Evolutionary conservation across 495 filamentous ascomycete species (phyloP).

Genomic region (Penicillium canescens): DNA sequence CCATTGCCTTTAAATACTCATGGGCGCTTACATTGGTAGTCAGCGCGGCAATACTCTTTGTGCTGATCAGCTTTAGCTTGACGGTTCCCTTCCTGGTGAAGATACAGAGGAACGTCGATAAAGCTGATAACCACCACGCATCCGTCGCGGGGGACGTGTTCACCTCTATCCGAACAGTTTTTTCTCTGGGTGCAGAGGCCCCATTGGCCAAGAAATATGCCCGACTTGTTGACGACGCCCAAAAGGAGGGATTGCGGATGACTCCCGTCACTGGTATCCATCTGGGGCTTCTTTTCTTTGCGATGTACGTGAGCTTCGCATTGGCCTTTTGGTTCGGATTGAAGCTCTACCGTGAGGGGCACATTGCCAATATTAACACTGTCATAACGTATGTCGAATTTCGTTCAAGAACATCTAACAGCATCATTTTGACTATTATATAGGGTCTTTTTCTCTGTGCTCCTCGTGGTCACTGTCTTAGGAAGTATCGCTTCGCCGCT

Average conservation of each 20-base stretch:
- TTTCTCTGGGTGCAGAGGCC: slow-evolving; percentile 51
- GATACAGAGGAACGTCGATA: slow-evolving; percentile 24
- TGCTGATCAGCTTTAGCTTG: slow-evolving; percentile 28
- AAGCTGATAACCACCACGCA: slow-evolving; percentile 34
- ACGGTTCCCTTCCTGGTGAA: slow-evolving; percentile 45
- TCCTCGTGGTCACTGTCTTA: slow-evolving; percentile 29
- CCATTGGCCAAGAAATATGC: slow-evolving; percentile 38
- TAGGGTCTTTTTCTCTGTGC: slow-evolving; percentile 50
- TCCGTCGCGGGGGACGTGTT: slow-evolving; percentile 51
- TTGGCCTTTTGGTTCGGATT: slow-evolving; percentile 56
- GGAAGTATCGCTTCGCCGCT: slow-evolving; percentile 39
- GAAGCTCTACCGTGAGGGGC: slow-evolving; percentile 35
- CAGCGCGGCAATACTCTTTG: slow-evolving; percentile 39
- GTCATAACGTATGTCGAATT: slow-evolving; percentile 48
- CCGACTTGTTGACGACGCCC: slow-evolving; percentile 58
- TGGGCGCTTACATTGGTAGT: slow-evolving; percentile 49
- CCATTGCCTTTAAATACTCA: slow-evolving; percentile 50
- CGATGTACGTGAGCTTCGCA: slow-evolving; percentile 47
- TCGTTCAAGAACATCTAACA: too few species aligned
- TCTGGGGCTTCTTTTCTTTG: slow-evolving; percentile 35
- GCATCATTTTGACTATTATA: slow-evolving; percentile 7
- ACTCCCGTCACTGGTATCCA: slow-evolving; percentile 27
- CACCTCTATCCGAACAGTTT: slow-evolving; percentile 49
- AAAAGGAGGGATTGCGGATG: slow-evolving; percentile 46
- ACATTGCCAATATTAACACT: slow-evolving; percentile 42